phyloP scores from a whole-genome alignment of 148 eudicot genomes.

The Camellia granthamiana region DNA sequence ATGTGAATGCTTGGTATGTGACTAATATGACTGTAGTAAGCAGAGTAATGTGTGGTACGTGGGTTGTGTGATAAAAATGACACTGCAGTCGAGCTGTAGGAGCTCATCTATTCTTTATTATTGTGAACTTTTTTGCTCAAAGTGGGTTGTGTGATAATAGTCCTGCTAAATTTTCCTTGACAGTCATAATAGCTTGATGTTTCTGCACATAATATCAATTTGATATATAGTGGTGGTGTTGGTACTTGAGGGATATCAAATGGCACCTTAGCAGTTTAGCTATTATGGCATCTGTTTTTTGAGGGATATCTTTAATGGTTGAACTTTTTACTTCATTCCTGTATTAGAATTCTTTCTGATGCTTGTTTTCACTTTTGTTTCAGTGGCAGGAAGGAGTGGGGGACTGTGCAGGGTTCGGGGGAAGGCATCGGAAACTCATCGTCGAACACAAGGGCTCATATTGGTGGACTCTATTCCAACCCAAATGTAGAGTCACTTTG shows the following conservation, averaged over 20 bases:
- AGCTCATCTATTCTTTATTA: too few species aligned
- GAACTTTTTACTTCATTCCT: not conserved
- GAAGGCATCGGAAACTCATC: constrained; percentile 50
- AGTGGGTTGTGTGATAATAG: too few species aligned
- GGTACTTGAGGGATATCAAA: not conserved
- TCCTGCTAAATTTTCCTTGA: not conserved
- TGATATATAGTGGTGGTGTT: not conserved
- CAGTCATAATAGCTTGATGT: too few species aligned
- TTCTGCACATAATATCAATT: not conserved
- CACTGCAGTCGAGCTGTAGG: too few species aligned
- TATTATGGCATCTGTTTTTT: not conserved
- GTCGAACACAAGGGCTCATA: constrained; percentile 38
- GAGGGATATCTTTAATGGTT: not conserved
- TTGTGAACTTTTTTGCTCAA: not conserved
- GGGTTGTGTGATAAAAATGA: too few species aligned
- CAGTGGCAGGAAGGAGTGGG: constrained; percentile 64
- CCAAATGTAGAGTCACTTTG: constrained; percentile 89
- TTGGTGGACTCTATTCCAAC: constrained; percentile 72
- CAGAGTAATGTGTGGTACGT: too few species aligned
- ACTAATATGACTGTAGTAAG: too few species aligned
- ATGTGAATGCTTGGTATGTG: too few species aligned
- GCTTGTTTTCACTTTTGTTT: not conserved
- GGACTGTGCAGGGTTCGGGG: constrained; percentile 44
- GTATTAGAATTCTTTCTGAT: not conserved
- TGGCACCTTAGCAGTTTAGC: not conserved